Conservation (phyloP, 2,329 filamentous ascomycete genomes). For the Monilinia vaccinii-corymbosi region DNA sequence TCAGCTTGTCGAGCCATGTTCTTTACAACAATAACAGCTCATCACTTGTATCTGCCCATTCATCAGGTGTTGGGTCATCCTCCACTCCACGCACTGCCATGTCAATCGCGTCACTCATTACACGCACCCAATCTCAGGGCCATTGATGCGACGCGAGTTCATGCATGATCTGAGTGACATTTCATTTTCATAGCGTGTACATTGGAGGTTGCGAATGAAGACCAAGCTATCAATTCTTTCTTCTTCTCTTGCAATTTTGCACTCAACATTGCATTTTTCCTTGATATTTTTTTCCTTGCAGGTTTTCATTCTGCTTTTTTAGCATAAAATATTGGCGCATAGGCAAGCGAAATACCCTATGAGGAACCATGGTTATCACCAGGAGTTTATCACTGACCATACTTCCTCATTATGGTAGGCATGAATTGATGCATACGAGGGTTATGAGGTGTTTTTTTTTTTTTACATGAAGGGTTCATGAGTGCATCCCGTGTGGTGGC, state of each 20-base stretch:
- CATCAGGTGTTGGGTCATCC: background rate
- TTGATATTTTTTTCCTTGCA: background rate
- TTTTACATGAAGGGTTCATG: background rate
- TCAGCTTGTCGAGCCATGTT: background rate
- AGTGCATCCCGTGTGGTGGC: background rate
- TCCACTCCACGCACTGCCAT: conserved; percentile 4
- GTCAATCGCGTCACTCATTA: conserved; percentile 7
- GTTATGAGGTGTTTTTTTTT: background rate
- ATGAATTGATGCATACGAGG: background rate
- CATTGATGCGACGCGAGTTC: background rate
- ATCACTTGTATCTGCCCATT: background rate
- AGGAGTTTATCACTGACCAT: conserved; percentile 1
- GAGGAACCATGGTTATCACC: background rate
- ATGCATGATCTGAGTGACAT: background rate
- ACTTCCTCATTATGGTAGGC: background rate
- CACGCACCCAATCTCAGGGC: background rate
- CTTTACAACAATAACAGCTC: background rate
- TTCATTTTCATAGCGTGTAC: background rate
- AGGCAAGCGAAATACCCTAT: conserved; percentile 1
- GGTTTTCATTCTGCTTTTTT: background rate
- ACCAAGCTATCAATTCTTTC: background rate
- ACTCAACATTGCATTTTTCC: background rate
- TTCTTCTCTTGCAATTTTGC: background rate
- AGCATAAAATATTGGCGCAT: background rate
- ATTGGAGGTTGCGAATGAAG: no score